These are phyloP conservation scores for Glycyrrhiza uralensis DNA, from an alignment of 306 rosid genomes.

Conservation along the genomic window DNA sequence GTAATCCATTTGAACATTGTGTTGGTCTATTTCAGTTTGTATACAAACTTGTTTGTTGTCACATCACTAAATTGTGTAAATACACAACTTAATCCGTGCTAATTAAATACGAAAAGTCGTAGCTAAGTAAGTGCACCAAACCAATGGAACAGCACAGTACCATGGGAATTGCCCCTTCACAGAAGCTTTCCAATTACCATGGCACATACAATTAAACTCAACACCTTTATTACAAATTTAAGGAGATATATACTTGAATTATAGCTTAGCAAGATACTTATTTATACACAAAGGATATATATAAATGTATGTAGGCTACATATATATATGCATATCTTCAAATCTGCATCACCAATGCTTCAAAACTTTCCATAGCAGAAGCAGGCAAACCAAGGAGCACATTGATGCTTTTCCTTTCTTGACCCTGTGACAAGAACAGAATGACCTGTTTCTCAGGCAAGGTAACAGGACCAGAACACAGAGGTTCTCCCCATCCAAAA, in stretches of 20 bases:
- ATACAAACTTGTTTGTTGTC: too few relatives aligned
- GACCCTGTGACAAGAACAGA: constrained; percentile 58
- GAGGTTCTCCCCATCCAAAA: constrained; percentile 86
- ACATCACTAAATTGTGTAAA: too few relatives aligned
- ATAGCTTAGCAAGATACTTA: background rate
- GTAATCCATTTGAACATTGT: too few relatives aligned
- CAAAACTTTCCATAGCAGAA: constrained; percentile 72
- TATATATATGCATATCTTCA: background rate
- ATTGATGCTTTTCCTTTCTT: constrained; percentile 50
- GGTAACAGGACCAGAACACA: constrained; percentile 68
- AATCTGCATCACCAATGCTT: constrained; percentile 42
- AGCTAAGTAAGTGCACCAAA: background rate
- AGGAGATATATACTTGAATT: background rate
- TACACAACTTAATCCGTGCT: too few relatives aligned
- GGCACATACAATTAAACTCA: background rate
- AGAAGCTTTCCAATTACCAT: background rate
- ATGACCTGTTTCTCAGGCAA: constrained; percentile 69
- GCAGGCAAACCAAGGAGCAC: constrained; percentile 78
- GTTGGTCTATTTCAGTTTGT: too few relatives aligned
- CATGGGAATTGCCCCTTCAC: background rate
- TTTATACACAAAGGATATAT: background rate
- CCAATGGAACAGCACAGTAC: background rate
- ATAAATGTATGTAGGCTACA: background rate
- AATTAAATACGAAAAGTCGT: too few relatives aligned
- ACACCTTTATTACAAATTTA: background rate